Base-by-base conservation (phyloP, 805 yeast genomes). In the Barnettozyma wickerhamii region DNA sequence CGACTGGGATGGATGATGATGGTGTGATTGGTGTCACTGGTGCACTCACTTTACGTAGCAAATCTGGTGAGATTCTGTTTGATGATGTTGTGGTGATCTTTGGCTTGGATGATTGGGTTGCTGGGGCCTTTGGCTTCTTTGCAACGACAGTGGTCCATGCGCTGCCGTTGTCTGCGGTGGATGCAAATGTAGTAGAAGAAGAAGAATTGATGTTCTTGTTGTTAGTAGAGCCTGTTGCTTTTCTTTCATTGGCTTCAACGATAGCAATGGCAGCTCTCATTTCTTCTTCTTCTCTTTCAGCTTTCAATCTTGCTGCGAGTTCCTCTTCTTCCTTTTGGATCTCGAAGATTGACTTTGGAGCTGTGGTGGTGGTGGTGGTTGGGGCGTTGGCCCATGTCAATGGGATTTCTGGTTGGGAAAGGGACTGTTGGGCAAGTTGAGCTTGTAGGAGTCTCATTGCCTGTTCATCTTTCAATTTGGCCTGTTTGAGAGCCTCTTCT, bases 281-380 rank as follows among this genome's bases (percentile, higher is more conserved):
- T 15, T 38, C 42, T 20, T 18, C 27, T n/a, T 35, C 42, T 13
- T 41, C 44, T 29, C 27, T 41, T 17, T 40, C 38, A 26, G 19
- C 24, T 23, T 23, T 30, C 9, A 21, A 17, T 37, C 41, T 52
- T 36, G 61, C 55, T 20, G 64, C 64, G 7, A 36, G 13, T 27
- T 59, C 62, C 6, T 60, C 73, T 57, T 78, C 82, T 59, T 79
- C 85, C 43, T 62, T 71, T 53, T 78, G 83, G 45, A 80, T 79
- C 41, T 80, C 84, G 10, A 77, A 79, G 40, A 80, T 64, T 0
- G 83, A 69, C 55, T 74, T 75, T 23, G 26, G 26, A 26, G 62
- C 60, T 6, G 57, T 36, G n/a, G 38, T 15, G 14, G 21, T 14
- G 14, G 40, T 14, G 4, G 35, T 26, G 15, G 26, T 36, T 15